These are phyloP conservation scores for Zymoseptoria ardabiliae DNA, from an alignment of 2,329 filamentous ascomycete species.

Conservation along the genomic window DNA sequence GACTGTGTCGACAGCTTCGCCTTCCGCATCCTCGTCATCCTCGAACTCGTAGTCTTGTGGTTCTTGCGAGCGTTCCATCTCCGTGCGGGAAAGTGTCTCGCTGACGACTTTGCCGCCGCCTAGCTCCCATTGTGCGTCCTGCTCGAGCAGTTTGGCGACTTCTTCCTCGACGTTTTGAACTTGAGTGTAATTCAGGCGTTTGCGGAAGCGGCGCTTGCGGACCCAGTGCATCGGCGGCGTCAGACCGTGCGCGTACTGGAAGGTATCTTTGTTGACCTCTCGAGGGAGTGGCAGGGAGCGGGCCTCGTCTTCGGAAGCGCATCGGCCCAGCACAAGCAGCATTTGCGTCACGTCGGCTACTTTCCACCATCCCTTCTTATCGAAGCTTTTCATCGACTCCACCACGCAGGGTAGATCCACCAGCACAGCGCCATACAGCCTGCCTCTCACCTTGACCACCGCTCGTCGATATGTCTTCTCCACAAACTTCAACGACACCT, in stretches of 20 bases:
- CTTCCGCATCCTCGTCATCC: conserved; percentile 38
- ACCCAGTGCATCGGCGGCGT: conserved; percentile 85
- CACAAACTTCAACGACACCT: conserved; percentile 75
- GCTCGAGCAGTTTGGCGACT: conserved; percentile 64
- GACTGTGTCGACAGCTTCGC: conserved; percentile 30
- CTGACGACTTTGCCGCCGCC: conserved; percentile 35
- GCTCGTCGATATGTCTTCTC: conserved; percentile 66
- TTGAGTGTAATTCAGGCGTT: conserved; percentile 72
- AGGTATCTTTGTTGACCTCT: conserved; percentile 60
- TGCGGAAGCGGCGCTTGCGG: conserved; percentile 73
- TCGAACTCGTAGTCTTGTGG: conserved; percentile 34
- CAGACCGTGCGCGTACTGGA: conserved; percentile 75
- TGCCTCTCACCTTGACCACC: conserved; percentile 60
- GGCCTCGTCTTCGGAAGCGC: conserved; percentile 49
- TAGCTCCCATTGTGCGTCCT: conserved; percentile 52
- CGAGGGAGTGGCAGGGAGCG: conserved; percentile 55
- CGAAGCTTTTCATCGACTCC: conserved; percentile 90
- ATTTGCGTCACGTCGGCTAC: conserved; percentile 84
- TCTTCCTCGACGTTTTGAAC: conserved; percentile 78
- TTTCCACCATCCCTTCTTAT: conserved; percentile 80
- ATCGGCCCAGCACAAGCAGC: conserved; percentile 67
- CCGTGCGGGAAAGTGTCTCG: conserved; percentile 4
- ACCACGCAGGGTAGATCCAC: conserved; percentile 82
- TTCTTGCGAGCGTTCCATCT: conserved; percentile 29
- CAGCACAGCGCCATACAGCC: conserved; percentile 67